These are phyloP conservation scores for Leishmania arabica DNA, from an alignment of 208 protist genomes.

Conservation along the genomic window DNA sequence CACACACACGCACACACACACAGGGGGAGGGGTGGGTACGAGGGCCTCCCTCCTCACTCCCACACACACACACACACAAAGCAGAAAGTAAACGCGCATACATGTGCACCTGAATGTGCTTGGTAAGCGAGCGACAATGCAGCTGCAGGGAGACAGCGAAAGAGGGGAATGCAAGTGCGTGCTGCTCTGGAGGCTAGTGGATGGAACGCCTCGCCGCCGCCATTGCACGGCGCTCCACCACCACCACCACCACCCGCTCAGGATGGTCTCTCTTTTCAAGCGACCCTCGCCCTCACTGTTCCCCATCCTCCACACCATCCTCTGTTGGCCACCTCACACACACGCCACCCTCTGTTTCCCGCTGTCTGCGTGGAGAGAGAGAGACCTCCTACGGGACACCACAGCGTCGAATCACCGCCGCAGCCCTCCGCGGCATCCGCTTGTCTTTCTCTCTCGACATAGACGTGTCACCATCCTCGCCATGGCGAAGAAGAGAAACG, in stretches of 20 bases:
- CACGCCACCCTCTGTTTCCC: background rate
- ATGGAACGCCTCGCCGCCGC: background rate
- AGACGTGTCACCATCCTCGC: background rate
- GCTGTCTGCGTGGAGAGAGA: background rate
- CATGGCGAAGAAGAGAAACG: slow-evolving; percentile 28
- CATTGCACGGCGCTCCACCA: background rate
- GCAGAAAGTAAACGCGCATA: too few species aligned
- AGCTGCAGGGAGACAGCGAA: too few species aligned
- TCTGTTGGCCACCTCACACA: background rate
- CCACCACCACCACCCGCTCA: background rate
- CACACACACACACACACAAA: too few species aligned
- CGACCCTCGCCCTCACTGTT: background rate
- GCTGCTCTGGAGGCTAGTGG: background rate
- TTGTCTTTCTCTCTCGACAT: background rate
- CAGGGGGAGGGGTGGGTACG: too few species aligned
- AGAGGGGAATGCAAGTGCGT: too few species aligned
- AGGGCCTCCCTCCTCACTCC: too few species aligned
- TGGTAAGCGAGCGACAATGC: too few species aligned
- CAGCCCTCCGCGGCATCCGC: background rate
- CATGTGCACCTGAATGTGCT: too few species aligned
- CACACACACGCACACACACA: background rate
- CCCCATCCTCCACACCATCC: background rate
- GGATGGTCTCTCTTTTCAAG: background rate
- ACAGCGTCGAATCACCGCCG: background rate
- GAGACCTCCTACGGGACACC: background rate